Conservation (phyloP, 805 yeast species). For the Grigorovia jiainica region DNA sequence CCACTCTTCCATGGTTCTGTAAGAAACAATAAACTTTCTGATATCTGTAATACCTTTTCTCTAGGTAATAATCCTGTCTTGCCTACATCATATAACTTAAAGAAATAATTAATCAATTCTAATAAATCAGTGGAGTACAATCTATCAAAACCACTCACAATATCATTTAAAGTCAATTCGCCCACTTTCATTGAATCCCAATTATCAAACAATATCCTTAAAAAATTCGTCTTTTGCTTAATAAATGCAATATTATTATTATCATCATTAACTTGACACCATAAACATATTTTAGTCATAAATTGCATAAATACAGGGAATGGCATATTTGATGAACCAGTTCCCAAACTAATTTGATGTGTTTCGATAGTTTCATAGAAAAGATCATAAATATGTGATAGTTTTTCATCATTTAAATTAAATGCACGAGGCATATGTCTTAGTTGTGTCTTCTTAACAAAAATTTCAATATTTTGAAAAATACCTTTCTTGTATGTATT, state of each 20-base stretch:
- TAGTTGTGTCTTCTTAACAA: conserved; percentile 85
- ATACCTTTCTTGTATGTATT: conserved; percentile 65
- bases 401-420: conserved; percentile 45
- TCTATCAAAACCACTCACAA: conserved; percentile 63
- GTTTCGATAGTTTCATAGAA: conserved; percentile 70
- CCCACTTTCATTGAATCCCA: conserved; percentile 60
- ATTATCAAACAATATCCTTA: conserved; percentile 51
- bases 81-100: conserved; percentile 59
- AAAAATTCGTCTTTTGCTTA: conserved; percentile 36
- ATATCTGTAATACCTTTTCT: conserved; percentile 71
- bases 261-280: conserved; percentile 42
- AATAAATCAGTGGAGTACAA: conserved; percentile 65
- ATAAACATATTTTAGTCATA: conserved; percentile 71
- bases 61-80: conserved; percentile 55
- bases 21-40: conserved; percentile 77
- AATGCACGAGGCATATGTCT: conserved; percentile 73
- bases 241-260: conserved; percentile 27
- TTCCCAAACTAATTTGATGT: conserved; percentile 44
- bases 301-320: conserved; percentile 62
- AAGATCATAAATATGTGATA: conserved; percentile 73
- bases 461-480: conserved; percentile 75
- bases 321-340: conserved; percentile 60
- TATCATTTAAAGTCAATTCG: conserved; percentile 55
- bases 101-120: conserved; percentile 70
- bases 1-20: conserved; percentile 85